These are phyloP conservation scores for Babesia caballi DNA, from an alignment of 169 alveolate genomes.

Conservation along the genomic window DNA sequence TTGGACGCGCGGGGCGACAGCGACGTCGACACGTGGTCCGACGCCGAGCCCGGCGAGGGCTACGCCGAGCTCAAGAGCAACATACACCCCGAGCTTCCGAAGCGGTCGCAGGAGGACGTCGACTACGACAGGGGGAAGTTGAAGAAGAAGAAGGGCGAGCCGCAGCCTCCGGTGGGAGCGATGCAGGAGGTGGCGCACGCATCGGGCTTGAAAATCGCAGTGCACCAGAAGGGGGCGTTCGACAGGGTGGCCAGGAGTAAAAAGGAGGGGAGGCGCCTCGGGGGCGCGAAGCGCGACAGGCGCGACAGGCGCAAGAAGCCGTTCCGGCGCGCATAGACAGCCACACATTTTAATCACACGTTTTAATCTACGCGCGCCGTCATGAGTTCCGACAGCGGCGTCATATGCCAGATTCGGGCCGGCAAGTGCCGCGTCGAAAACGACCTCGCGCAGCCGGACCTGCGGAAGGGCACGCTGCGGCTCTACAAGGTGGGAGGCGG, in stretches of 20 bases:
- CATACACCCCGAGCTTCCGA: constrained; percentile 14
- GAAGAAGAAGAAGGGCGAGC: constrained; percentile 17
- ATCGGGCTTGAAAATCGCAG: constrained; percentile 33
- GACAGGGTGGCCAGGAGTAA: constrained; percentile 3
- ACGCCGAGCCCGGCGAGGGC: constrained; percentile 25
- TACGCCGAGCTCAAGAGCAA: constrained; percentile 1
- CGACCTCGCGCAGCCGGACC: constrained; percentile 48
- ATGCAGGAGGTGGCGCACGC: constrained; percentile 9
- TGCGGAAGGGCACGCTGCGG: constrained; percentile 56
- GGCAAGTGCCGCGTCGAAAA: constrained; percentile 64
- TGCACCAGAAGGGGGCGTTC: constrained; percentile 41
- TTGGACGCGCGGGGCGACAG: background rate
- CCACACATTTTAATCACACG: background rate
- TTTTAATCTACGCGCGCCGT: background rate
- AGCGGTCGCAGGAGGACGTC: constrained; percentile 42
- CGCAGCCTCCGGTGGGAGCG: background rate
- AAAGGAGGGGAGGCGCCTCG: background rate
- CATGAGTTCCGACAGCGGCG: constrained; percentile 23
- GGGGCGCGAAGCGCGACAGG: background rate
- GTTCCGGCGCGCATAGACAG: too few relatives aligned
- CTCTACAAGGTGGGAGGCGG: constrained; percentile 41
- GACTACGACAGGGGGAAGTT: constrained; percentile 60
- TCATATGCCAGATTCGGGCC: constrained; percentile 51
- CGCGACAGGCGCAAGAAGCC: background rate
- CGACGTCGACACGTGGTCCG: constrained; percentile 52